Evolutionary conservation across 23 red algal species (phyloP), one percentile per base, ranked within the genome.

Genomic region (Chondrus crispus): DNA sequence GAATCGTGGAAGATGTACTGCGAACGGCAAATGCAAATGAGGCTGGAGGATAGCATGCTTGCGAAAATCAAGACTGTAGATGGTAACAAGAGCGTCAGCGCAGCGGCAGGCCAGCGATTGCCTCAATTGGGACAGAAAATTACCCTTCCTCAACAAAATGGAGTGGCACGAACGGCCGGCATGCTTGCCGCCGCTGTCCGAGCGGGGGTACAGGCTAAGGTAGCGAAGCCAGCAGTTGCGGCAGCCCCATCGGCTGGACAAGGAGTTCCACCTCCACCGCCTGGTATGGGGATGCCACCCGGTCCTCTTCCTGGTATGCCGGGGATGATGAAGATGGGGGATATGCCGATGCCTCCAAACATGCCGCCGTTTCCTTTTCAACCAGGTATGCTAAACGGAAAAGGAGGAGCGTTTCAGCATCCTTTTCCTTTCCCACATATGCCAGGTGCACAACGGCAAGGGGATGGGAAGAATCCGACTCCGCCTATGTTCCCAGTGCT

Each of bases 1-100:
- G 97, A 99, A 45, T 96, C 97, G 50, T 99, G 97, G 97, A 96
- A 95, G 81, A 69, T 96, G 12, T 99, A 99, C 52, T 99, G 97
- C 80, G 92, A 96, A 75, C 87, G 94, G 14, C 97, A 99, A 62
- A 88, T 85, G 77, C 88, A 94, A 45, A 99, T 99, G 97, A 81
- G 97, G n/a, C 91, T 96, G 16, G 94, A 99, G 74, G 83, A 90
- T 26, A 81, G 77, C 33, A 95, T 85, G 70, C 53, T 92, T 16
- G 91, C 88, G 4, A 94, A 94, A 72, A 95, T 98, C 69, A 94
- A 95, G 73, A 95, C 91, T 1, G 92, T 94, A 18, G 92, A 87
- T 36, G 66, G 69, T 62, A 46, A 55, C 20, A 74, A 46, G 26
- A 30, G 45, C 22, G 16, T 36, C 39, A 18, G 45, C 9, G 76